Evolutionary conservation across 2,329 filamentous ascomycete species (phyloP).

Genomic region (Monilinia fructigena): DNA sequence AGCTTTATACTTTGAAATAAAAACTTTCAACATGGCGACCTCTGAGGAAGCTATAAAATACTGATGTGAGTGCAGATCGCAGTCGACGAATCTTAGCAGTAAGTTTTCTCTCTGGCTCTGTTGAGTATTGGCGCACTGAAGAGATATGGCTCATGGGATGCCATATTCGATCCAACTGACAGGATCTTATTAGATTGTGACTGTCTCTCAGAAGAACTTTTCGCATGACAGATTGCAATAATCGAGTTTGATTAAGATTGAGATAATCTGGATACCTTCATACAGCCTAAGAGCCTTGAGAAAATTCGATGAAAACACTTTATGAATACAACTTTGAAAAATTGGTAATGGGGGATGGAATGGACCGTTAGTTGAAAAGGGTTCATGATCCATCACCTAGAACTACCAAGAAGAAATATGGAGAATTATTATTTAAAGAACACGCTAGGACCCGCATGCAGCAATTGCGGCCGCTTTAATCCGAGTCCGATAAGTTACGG

Average conservation of each 20-base stretch:
- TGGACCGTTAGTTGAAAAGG: background rate
- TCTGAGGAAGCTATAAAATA: background rate
- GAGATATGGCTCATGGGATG: background rate
- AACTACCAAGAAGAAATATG: no score
- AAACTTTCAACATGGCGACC: background rate
- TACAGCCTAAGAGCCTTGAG: background rate
- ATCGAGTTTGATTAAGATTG: no score
- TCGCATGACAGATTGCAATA: background rate
- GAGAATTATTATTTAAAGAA: background rate
- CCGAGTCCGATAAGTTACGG: constrained; percentile 1
- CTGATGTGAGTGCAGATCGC: no score
- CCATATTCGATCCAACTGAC: background rate
- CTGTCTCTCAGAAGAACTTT: background rate
- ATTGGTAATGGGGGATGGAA: background rate
- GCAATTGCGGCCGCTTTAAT: constrained; percentile 9
- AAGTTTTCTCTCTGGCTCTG: background rate
- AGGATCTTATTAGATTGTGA: background rate
- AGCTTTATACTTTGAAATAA: background rate
- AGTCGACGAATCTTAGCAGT: background rate
- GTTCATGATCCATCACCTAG: no score
- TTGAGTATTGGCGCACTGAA: background rate
- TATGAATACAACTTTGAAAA: background rate
- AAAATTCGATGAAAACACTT: background rate
- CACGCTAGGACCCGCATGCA: constrained; percentile 5
- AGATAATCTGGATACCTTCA: background rate